phyloP scores from a whole-genome alignment of 768 basidiomycete species.

The Fomitopsis serialis region DNA sequence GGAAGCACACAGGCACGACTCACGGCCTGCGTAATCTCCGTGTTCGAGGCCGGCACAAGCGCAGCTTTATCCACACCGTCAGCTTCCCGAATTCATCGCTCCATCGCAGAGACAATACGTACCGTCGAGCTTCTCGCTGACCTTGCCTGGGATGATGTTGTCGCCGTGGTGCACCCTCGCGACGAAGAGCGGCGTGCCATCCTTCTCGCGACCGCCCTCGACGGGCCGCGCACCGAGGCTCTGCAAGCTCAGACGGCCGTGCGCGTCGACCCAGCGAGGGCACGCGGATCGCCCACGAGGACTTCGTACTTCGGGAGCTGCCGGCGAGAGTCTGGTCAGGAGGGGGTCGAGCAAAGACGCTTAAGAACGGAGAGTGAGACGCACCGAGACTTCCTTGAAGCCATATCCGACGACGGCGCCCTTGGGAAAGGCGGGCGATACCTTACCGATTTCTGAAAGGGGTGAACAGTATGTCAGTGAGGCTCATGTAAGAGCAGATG shows the following conservation, averaged over 20 bases:
- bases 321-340: background rate
- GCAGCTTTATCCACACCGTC: slow-evolving; percentile 30
- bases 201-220: slow-evolving; percentile 61
- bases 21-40: slow-evolving; percentile 49
- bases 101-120: slow-evolving; percentile 11
- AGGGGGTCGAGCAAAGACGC: too few species aligned
- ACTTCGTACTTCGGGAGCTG: slow-evolving; percentile 63
- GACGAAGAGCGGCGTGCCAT: slow-evolving; percentile 57
- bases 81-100: background rate
- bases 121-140: slow-evolving; percentile 48
- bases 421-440: slow-evolving; percentile 48
- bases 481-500: background rate
- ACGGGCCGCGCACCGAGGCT: slow-evolving; percentile 47
- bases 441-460: slow-evolving; percentile 59
- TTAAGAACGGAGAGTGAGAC: slow-evolving; percentile 5
- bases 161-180: slow-evolving; percentile 50
- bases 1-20: background rate
- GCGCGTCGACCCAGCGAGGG: slow-evolving; percentile 52
- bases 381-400: slow-evolving; percentile 54
- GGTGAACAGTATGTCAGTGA: slow-evolving; percentile 5
- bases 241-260: slow-evolving; percentile 40
- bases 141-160: slow-evolving; percentile 61
- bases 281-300: slow-evolving; percentile 56
- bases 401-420: slow-evolving; percentile 62
- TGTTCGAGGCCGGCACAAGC: slow-evolving; percentile 48